Base-by-base conservation (phyloP, 176 grass and related monocot genomes). In the Ensete ventricosum region DNA sequence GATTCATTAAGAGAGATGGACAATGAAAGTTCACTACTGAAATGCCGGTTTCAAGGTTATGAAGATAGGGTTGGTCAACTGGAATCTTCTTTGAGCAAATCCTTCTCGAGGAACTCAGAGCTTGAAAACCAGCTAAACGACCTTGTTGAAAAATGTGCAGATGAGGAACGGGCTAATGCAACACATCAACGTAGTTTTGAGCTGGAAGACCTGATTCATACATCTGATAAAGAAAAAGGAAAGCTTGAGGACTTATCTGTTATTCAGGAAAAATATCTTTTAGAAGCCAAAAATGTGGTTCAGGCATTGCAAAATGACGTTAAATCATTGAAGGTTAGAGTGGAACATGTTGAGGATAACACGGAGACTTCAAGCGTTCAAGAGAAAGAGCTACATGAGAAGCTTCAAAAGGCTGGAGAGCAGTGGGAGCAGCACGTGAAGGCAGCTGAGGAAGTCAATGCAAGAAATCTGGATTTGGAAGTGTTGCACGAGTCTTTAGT, bases 151-250 rank as follows among this genome's bases (percentile, higher is more conserved):
- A 76, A 63, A 49, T 76, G 58, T 64, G 26, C 55, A 50, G 74
- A 76, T 63, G 57, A 76, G 58, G 55, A 27, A 13, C 55, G 25
- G 3, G 74, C 58, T 64, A 29, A 9, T 64, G 55, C 74, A 51
- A 62, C 55, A 48, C 55, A 76, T 50, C 17, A 63, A 49, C 74
- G 74, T 10, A 76, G 74, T 52, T 27, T 76, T 50, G 55, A 76
- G 50, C 58, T 63, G 29, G 83, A 85, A 80, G 78, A 57, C 50
- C 72, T 74, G 49, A 58, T 85, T 64, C 19, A 80, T 57, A 23
- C 71, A 19, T 76, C 81, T 77, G 82, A 80, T 78, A 85, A 84
- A 86, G 85, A 96, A 81, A 96, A 82, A 62, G 86, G 84, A 27
- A 85, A 85, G 9, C 81, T 80, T 66, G 87, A 96, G 84, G 87